Evolutionary conservation across 1,139 yeast genomes (phyloP).

Genomic region (Saccharomyces hybrid): DNA sequence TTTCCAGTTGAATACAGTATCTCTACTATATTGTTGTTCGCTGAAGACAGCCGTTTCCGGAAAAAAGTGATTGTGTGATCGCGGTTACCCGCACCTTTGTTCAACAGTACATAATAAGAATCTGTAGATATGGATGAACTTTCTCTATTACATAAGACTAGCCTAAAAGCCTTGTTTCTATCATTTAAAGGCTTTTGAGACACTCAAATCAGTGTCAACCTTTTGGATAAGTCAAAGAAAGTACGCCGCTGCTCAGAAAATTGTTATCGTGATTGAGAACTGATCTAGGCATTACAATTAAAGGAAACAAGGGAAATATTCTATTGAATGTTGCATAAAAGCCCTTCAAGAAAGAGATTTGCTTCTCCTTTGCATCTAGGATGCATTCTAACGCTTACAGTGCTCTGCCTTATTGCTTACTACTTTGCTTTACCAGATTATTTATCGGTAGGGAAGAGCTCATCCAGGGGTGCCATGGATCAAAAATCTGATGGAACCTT

Average conservation of each 20-base stretch:
- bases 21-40: no score
- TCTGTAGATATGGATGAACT: background rate
- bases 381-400: background rate
- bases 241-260: background rate
- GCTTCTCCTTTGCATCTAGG: background rate
- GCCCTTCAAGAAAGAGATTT: background rate
- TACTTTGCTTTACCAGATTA: background rate
- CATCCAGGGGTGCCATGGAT: background rate
- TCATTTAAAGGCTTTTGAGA: background rate
- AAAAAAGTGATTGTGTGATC: background rate
- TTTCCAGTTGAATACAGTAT: background rate
- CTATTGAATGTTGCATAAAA: background rate
- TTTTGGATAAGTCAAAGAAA: background rate
- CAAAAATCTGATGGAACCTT: slow-evolving; percentile 6
- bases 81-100: background rate
- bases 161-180: background rate
- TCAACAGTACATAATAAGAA: background rate
- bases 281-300: background rate
- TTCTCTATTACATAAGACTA: background rate
- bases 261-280: background rate
- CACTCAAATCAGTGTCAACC: background rate
- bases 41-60: background rate
- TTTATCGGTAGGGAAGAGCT: background rate
- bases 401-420: background rate
- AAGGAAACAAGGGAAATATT: background rate